phyloP scores from a whole-genome alignment of 2,329 filamentous ascomycete species.

The Corynespora cassiicola region DNA sequence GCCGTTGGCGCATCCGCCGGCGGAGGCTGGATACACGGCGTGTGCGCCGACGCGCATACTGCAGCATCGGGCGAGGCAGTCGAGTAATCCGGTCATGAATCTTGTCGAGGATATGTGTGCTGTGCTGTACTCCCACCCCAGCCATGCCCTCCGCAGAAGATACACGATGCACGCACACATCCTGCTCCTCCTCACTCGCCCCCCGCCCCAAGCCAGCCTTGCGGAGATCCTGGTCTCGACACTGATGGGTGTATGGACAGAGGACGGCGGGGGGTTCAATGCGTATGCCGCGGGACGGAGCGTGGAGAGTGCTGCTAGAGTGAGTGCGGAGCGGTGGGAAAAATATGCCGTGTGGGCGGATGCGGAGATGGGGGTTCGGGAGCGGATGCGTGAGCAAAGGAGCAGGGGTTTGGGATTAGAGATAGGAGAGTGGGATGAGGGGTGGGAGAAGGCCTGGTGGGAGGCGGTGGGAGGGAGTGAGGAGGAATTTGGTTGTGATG shows the following conservation, averaged over 20 bases:
- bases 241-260: constrained; percentile 33
- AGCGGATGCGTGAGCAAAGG: constrained; percentile 18
- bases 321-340: constrained; percentile 21
- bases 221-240: constrained; percentile 39
- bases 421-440: constrained; percentile 3
- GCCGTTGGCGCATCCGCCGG: constrained; percentile 24
- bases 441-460: constrained; percentile 19
- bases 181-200: constrained; percentile 33
- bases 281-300: constrained; percentile 34
- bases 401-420: constrained; percentile 14
- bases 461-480: constrained; percentile 23
- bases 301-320: constrained; percentile 20
- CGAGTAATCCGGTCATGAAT: constrained; percentile 39
- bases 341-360: constrained; percentile 15
- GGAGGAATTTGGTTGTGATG: constrained; percentile 5
- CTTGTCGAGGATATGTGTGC: constrained; percentile 35
- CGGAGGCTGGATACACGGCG: constrained; percentile 33
- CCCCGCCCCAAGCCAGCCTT: constrained; percentile 26
- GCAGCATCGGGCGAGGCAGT: constrained; percentile 28
- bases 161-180: constrained; percentile 35
- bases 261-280: constrained; percentile 35
- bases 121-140: constrained; percentile 14
- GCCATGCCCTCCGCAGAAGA: constrained; percentile 10
- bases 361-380: constrained; percentile 13
- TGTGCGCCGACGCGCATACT: constrained; percentile 22